These are phyloP conservation scores for Trypanosoma cruzi DNA, from an alignment of 208 protist species.

Conservation along the genomic window DNA sequence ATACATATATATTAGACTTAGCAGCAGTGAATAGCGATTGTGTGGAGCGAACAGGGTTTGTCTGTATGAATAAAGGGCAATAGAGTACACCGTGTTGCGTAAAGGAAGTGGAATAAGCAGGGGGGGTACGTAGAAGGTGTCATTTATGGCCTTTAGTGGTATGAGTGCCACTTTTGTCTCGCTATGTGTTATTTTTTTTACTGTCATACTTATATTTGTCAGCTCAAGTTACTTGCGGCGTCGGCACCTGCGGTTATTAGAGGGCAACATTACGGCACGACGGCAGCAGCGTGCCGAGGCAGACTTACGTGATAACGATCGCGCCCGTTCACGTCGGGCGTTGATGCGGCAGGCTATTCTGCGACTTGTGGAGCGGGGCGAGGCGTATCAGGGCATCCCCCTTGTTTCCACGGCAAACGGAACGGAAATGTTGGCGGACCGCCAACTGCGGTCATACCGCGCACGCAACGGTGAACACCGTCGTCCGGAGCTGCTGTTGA, in stretches of 20 bases:
- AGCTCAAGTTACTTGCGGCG: background rate
- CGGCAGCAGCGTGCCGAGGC: background rate
- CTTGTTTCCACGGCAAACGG: background rate
- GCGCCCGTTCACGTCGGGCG: background rate
- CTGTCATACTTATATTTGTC: background rate
- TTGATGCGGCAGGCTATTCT: background rate
- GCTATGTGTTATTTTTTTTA: background rate
- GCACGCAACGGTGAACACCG: background rate
- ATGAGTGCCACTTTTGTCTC: background rate
- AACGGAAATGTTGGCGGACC: background rate
- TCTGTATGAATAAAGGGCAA: no score
- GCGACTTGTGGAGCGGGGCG: background rate
- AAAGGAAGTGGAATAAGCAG: no score
- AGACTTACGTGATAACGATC: background rate
- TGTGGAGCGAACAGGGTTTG: no score
- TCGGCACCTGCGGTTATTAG: background rate
- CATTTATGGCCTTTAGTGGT: background rate
- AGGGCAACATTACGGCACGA: background rate
- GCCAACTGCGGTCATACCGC: background rate
- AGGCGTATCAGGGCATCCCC: slow-evolving; percentile 1
- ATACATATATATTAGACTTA: background rate
- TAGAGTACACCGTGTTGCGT: no score
- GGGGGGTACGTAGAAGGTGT: no score
- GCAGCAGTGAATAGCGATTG: no score
- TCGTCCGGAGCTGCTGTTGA: background rate